phyloP scores from a whole-genome alignment of 139 green algal genomes.

The Spirogloea muscicola region DNA sequence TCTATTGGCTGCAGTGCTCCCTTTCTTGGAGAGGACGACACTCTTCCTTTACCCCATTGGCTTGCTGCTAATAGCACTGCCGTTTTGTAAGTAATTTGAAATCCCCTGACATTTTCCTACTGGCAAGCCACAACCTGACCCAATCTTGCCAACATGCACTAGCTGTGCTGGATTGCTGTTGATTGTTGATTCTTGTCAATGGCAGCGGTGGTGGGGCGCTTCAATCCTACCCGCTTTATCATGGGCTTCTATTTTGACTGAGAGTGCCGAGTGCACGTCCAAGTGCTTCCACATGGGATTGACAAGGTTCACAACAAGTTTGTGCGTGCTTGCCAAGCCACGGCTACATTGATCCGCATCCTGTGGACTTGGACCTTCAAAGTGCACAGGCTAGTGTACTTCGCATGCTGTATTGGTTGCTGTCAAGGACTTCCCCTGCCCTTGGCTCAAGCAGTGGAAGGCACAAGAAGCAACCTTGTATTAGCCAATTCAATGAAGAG shows the following conservation, averaged over 20 bases:
- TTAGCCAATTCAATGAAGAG: no score
- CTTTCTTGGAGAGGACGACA: constrained; percentile 50
- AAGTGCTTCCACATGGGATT: no score
- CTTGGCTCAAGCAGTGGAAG: no score
- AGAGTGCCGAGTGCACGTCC: neutral
- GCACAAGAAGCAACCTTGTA: no score
- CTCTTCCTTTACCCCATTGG: constrained; percentile 84
- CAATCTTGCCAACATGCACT: neutral
- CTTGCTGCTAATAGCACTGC: constrained; percentile 62
- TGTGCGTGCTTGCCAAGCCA: no score
- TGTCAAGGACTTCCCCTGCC: no score
- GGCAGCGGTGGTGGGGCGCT: constrained; percentile 19
- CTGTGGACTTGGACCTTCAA: no score
- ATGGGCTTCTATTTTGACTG: constrained; percentile 28
- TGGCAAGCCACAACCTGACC: neutral
- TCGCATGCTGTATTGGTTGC: no score
- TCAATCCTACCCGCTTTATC: constrained; percentile 23
- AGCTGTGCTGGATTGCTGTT: neutral
- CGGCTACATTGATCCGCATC: no score
- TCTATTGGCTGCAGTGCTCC: constrained; percentile 31
- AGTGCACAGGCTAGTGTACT: no score
- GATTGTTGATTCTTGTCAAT: neutral
- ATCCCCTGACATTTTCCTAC: neutral
- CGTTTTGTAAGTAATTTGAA: constrained; percentile 53
- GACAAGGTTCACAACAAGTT: no score